Evolutionary conservation across 1,284 basidiomycete species (phyloP).

Genomic region (Ceratobasidium sp.): DNA sequence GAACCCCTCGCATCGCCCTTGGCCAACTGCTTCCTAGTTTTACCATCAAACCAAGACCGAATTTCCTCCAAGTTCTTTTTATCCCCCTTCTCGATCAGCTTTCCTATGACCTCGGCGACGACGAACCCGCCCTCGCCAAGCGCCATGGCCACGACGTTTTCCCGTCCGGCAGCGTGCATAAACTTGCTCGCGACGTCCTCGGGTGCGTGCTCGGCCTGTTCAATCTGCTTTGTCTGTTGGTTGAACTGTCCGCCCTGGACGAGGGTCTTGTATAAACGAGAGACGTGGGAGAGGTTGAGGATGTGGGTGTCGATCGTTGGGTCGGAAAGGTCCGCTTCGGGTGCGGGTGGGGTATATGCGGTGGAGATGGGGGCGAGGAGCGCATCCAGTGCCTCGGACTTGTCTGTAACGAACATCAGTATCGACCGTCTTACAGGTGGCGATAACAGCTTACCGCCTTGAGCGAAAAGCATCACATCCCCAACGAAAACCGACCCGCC

Average conservation of each 20-base stretch:
- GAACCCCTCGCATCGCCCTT: slow-evolving; percentile 61
- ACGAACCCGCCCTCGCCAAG: slow-evolving; percentile 76
- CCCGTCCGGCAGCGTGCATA: slow-evolving; percentile 62
- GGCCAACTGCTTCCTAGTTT: slow-evolving; percentile 54
- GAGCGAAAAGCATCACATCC: slow-evolving; percentile 81
- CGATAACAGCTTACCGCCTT: slow-evolving; percentile 66
- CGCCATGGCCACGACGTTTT: slow-evolving; percentile 65
- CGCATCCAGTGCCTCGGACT: slow-evolving; percentile 63
- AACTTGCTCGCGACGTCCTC: slow-evolving; percentile 64
- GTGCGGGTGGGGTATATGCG: slow-evolving; percentile 57
- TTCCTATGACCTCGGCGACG: slow-evolving; percentile 75
- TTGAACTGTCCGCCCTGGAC: slow-evolving; percentile 89
- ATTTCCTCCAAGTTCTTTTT: slow-evolving; percentile 54
- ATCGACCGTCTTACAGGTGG: not conserved
- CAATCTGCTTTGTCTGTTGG: slow-evolving; percentile 62
- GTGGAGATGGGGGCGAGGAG: slow-evolving; percentile 63
- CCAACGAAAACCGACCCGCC: slow-evolving; percentile 76
- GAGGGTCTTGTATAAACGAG: slow-evolving; percentile 82
- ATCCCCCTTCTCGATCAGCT: slow-evolving; percentile 57
- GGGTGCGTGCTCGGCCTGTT: slow-evolving; percentile 56
- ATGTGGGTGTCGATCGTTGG: slow-evolving; percentile 62
- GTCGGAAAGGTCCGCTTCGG: slow-evolving; percentile 42
- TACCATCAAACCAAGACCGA: slow-evolving; percentile 62
- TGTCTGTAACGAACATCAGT: slow-evolving; percentile 59
- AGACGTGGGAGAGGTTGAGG: slow-evolving; percentile 79